Base-by-base conservation (phyloP, 2,329 filamentous ascomycete species). In the Xylariales sp. region DNA sequence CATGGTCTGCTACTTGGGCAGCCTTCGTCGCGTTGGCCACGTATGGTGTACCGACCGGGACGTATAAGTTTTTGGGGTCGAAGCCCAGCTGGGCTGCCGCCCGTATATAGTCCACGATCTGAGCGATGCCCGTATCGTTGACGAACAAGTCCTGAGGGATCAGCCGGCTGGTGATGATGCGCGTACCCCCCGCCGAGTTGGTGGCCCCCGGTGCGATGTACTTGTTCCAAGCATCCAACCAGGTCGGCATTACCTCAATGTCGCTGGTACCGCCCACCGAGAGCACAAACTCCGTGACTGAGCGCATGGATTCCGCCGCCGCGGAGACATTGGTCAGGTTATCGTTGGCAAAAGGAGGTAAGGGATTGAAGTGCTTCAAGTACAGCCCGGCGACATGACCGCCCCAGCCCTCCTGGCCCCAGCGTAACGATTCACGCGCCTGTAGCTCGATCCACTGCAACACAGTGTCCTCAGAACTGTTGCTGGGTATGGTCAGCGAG, bases 381-480 rank as follows among this genome's bases (percentile, higher is more conserved):
- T 46, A 51, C 4, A 41, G 13, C 8, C 50, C 49, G 8, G 33
- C 49, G 6, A 44, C 47, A 24, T 49, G 49, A 1, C 46, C 47
- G 29, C 50, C 50, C 49, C 50, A 50, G 17, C 50, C 50, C 29
- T 53, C 38, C 12, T 40, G 42, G 5, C 49, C 47, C 49, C 50
- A 53, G 17, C 27, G 23, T 6, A 48, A 33, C 10, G 49, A 49
- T 13, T 48, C 29, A 5, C 43, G 40, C 3, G 45, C 42, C 36
- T 49, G 43, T 5, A 51, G 28, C 37, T 46, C 40, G 14, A 51
- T 48, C 50, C 48, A 67, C 39, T 57, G 54, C 12, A 53, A 38
- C 12, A 59, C 55, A 2, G 45, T 44, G 12, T 60, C 52, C 4
- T 46, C 37, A 3, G 53, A 52, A 27, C 44, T 47, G 30, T 54